These are phyloP conservation scores for Melampsora americana DNA, from an alignment of 1,284 basidiomycete genomes.

Conservation along the genomic window DNA sequence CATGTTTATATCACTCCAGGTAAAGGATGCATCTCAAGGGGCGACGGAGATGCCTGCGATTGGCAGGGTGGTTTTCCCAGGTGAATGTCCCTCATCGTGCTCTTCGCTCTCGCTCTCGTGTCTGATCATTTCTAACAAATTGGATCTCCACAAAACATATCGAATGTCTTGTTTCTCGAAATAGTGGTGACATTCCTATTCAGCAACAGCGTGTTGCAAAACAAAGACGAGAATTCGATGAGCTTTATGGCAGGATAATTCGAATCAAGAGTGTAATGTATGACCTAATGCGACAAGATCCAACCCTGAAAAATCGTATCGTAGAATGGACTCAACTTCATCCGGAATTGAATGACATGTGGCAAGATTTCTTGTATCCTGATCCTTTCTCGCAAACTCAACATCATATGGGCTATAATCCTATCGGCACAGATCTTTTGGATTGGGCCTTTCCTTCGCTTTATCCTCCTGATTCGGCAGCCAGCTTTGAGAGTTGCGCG, in stretches of 20 bases:
- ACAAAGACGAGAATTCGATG: constrained; percentile 34
- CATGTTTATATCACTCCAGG: constrained; percentile 22
- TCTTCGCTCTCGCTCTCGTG: neutral
- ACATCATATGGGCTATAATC: neutral
- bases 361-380: neutral
- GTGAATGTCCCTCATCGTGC: constrained; percentile 7
- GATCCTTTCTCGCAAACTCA: neutral
- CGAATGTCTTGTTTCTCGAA: neutral
- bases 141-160: neutral
- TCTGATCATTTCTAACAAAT: neutral
- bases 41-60: constrained; percentile 40
- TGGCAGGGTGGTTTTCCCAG: constrained; percentile 44
- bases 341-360: neutral
- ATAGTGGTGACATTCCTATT: constrained; percentile 41
- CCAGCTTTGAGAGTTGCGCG: constrained; percentile 15
- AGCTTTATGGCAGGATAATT: constrained; percentile 21
- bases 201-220: constrained; percentile 25
- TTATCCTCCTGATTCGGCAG: constrained; percentile 32
- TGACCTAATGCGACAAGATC: neutral
- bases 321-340: neutral
- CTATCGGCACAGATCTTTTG: neutral
- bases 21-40: constrained; percentile 42
- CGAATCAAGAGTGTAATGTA: constrained; percentile 7
- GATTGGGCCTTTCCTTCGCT: constrained; percentile 5
- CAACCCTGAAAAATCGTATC: constrained; percentile 20